These are phyloP conservation scores for Cladosporium sp. DNA, from an alignment of 2,329 filamentous ascomycete genomes.

Conservation along the genomic window DNA sequence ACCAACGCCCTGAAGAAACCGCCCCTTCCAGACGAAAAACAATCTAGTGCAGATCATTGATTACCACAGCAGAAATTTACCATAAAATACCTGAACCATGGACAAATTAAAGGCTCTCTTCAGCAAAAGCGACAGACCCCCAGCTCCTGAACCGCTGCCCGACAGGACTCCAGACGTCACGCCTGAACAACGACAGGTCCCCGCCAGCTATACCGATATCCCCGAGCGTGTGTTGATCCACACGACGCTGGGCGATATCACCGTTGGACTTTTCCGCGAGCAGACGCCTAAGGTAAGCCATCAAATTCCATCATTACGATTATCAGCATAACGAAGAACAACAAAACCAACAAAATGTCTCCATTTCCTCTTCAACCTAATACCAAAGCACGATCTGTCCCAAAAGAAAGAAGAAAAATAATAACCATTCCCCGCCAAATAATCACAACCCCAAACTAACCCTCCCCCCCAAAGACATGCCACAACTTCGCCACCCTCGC, in stretches of 20 bases:
- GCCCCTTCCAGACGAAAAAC: neutral
- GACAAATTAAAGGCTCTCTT: conserved; percentile 9
- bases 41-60: no score
- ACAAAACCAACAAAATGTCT: neutral
- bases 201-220: conserved; percentile 14
- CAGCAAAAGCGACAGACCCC: conserved; percentile 2
- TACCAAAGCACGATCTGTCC: neutral
- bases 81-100: neutral
- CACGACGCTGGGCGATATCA: conserved; percentile 34
- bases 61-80: neutral
- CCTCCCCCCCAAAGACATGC: conserved; percentile 77
- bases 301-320: no score
- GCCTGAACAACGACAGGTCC: neutral
- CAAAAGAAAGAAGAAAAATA: neutral
- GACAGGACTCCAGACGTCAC: conserved; percentile 9
- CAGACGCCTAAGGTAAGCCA: conserved; percentile 30
- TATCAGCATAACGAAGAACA: no score
- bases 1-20: no score
- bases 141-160: conserved; percentile 1
- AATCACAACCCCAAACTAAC: conserved; percentile 43
- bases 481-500: conserved; percentile 86
- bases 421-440: no score
- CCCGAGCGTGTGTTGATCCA: conserved; percentile 29
- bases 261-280: conserved; percentile 28
- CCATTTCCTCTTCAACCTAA: no score